Evolutionary conservation across 2,329 filamentous ascomycete genomes (phyloP).

Genomic region (Talaromyces verruculosus): DNA sequence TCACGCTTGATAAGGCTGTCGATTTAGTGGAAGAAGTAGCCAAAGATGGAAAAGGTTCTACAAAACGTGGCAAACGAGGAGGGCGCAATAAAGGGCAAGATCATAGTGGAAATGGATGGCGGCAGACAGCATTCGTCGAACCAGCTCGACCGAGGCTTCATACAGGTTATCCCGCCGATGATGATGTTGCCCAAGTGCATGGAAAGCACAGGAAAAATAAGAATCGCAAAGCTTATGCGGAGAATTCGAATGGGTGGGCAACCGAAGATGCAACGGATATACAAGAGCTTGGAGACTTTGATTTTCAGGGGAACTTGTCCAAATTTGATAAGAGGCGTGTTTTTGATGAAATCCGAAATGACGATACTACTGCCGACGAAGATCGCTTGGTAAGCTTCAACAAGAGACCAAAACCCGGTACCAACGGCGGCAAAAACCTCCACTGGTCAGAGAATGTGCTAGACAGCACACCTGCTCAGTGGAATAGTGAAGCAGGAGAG

Average conservation of each 20-base stretch:
- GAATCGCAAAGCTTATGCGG: constrained; percentile 47
- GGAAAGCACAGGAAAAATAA: constrained; percentile 49
- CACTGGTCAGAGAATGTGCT: constrained; percentile 92
- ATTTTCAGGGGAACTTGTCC: constrained; percentile 83
- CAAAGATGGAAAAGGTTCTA: constrained; percentile 27
- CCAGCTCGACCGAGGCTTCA: constrained; percentile 49
- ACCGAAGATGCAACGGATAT: constrained; percentile 95
- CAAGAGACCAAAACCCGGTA: constrained; percentile 63
- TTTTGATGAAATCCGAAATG: constrained; percentile 87
- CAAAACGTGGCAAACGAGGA: constrained; percentile 49
- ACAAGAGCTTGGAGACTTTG: constrained; percentile 89
- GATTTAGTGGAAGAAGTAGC: constrained; percentile 23
- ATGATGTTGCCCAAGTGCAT: constrained; percentile 22
- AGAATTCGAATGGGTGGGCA: constrained; percentile 79
- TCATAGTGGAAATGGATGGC: constrained; percentile 60
- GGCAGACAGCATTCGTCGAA: constrained; percentile 65
- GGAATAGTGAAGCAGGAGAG: constrained; percentile 76
- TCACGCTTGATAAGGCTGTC: constrained; percentile 31
- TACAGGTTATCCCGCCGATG: constrained; percentile 28
- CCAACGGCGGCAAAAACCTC: constrained; percentile 80
- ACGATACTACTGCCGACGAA: constrained; percentile 84
- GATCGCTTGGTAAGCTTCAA: constrained; percentile 91
- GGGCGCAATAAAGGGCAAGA: constrained; percentile 48
- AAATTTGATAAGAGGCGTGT: constrained; percentile 93
- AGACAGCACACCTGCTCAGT: constrained; percentile 57